Evolutionary conservation across 2,329 filamentous ascomycete species (phyloP).

Genomic region (Pseudogymnoascus sp.): DNA sequence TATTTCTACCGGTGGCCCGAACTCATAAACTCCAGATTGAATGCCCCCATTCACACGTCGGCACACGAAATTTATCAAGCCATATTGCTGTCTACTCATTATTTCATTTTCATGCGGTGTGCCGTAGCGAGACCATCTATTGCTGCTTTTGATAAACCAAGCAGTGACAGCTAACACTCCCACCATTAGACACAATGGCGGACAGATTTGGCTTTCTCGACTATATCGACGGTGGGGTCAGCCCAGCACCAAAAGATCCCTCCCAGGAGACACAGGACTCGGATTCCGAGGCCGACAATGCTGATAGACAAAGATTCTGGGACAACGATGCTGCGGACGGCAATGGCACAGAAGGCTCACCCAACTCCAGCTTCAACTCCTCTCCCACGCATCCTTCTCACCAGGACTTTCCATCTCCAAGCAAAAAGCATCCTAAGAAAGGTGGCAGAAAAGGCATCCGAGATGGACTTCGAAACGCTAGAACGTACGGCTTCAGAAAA

Average conservation of each 20-base stretch:
- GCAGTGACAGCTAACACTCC: not conserved
- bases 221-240: not conserved
- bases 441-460: not conserved
- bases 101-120: not conserved
- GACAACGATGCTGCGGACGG: not conserved
- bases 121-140: not conserved
- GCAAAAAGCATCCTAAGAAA: not conserved
- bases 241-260: not conserved
- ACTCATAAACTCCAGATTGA: not conserved
- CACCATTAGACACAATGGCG: not conserved
- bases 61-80: not conserved
- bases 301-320: not conserved
- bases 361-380: slow-evolving; percentile 3
- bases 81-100: not conserved
- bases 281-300: not conserved
- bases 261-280: not conserved
- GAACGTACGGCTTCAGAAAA: not conserved
- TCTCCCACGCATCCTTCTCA: not conserved
- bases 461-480: not conserved
- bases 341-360: not conserved
- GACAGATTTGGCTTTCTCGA: not conserved
- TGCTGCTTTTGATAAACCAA: not conserved
- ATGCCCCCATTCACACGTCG: not conserved
- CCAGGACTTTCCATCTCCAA: not conserved
- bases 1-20: not conserved